Base-by-base conservation (phyloP, 169 alveolate species). In the Ichthyophthirius multifiliis region DNA sequence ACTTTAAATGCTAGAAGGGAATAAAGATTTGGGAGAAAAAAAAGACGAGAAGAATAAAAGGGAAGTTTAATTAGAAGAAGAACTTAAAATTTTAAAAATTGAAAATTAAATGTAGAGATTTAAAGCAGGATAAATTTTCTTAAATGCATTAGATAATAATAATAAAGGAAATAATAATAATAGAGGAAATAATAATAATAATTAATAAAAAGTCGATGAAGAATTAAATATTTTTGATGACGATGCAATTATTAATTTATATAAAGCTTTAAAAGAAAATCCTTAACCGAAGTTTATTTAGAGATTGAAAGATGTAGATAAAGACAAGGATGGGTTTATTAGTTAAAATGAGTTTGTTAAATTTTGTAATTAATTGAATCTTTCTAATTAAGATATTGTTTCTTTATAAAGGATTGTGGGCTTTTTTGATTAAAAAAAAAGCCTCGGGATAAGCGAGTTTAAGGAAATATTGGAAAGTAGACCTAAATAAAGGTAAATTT, bases 191-290 rank as follows among this genome's bases (percentile, higher is more conserved):
- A 74, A 45, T 15, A 32, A 43, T 9, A 45, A 64, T 43, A 32
- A 74, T 30, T 10, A 0, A 13, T 20, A 41, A 45, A 27, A 62
- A 15, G 32, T 78, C 10, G 85, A 79, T n/a, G n/a, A n/a, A n/a
- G n/a, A n/a, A n/a, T n/a, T n/a, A 27, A 79, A 64, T 67, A n/a
- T 79, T 15, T 37, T 65, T 12, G 85, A 79, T 79, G 85, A 79
- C 37, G 85, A 79, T 30, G 85, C 85, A 0, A 79, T 79, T n/a
- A 67, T 79, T 27, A 75, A 34, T 5, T 44, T 79, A 65, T 47
- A 62, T 15, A 67, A 43, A 37, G 74, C 85, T 15, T 45, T 79
- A 15, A 79, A 67, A 67, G 78, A 75, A 44, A 79, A 79, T 47
- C 85, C 85, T 20, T n/a, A n/a, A n/a, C 85, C 85, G 4, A 74